Conservation (phyloP, 2,329 filamentous ascomycete species). For the Aaosphaeria arxii region DNA sequence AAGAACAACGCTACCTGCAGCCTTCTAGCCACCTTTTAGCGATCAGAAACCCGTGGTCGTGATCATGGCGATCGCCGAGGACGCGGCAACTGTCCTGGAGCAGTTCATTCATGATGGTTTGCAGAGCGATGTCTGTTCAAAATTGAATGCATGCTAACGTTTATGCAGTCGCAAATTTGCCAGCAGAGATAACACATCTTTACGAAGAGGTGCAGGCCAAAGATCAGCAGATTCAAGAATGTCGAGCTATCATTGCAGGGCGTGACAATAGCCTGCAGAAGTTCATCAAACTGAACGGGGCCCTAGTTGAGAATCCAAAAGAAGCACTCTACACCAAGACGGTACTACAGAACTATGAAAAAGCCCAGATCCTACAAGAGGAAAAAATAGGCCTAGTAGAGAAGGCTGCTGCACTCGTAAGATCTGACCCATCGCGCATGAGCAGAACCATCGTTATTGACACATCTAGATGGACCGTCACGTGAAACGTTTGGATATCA, state of each 20-base stretch:
- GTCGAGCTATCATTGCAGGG: slow-evolving; percentile 65
- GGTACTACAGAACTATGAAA: slow-evolving; percentile 66
- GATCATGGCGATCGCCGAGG: slow-evolving; percentile 47
- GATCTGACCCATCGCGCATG: not conserved
- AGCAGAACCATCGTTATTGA: slow-evolving; percentile 7
- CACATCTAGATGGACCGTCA: slow-evolving; percentile 54
- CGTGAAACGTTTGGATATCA: slow-evolving; percentile 61
- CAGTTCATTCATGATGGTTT: slow-evolving; percentile 70
- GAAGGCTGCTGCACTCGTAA: slow-evolving; percentile 62
- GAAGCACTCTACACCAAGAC: slow-evolving; percentile 66
- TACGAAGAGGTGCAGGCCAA: slow-evolving; percentile 82
- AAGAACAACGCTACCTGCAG: too few species aligned
- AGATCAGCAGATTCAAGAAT: slow-evolving; percentile 68
- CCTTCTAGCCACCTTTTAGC: too few species aligned
- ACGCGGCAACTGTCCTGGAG: slow-evolving; percentile 70
- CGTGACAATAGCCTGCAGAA: slow-evolving; percentile 75
- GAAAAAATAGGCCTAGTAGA: slow-evolving; percentile 71
- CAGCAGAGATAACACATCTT: slow-evolving; percentile 77
- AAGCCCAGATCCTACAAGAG: slow-evolving; percentile 67
- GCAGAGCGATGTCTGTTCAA: slow-evolving; percentile 1
- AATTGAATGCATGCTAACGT: slow-evolving; percentile 4
- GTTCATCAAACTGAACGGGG: slow-evolving; percentile 75
- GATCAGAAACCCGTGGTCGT: too few species aligned
- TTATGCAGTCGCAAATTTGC: slow-evolving; percentile 66
- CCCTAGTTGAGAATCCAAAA: slow-evolving; percentile 70